Evolutionary conservation across 2,329 filamentous ascomycete species (phyloP), one percentile per base, ranked within the genome.

Genomic region (Penicillium sp.): DNA sequence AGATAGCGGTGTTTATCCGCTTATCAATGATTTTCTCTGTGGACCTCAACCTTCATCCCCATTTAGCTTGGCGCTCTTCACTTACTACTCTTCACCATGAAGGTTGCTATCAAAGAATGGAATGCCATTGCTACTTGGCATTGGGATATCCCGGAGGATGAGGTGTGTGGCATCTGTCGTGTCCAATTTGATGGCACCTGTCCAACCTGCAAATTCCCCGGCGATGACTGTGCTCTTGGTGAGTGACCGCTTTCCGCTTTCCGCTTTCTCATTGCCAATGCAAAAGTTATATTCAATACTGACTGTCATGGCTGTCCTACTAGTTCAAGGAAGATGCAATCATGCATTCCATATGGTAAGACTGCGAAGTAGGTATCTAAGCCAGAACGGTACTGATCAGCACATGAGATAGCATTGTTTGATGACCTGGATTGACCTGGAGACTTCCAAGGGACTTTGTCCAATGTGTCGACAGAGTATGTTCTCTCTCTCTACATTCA

Each of bases 151-250:
- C 91, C 93, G 23, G 91, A 96, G 67, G 93, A 97, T 76, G 93
- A 99, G 71, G 92, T 97, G 59, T 99, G 94, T 67, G 94, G 94
- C 66, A 99, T 99, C 77, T 99, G 94, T 76, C 93, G 96, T 71
- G 92, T 96, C 59, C 90, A 96, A 68, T 99, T 97, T 71, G 94
- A 99, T 72, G 93, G 92, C 56, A 97, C 94, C 26, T 99, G 94
- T 78, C 92, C 94, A 43, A 95, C 91, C 51, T 99, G 94, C 85
- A 96, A 95, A 81, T 97, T 91, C 70, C 94, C 94, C 13, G 94
- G 94, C 54, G 94, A 99, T 67, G 92, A 97, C 70, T 99, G 94
- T 76, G 89, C 89, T 55, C 81, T 99, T 56, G 81, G 93, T 97
- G 78, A 73, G 68, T 63, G 87, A 79, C 30, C 57, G n/a, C 19